These are phyloP conservation scores for Iodosphaeria phyllophila DNA, from an alignment of 2,329 filamentous ascomycete species.

Conservation along the genomic window DNA sequence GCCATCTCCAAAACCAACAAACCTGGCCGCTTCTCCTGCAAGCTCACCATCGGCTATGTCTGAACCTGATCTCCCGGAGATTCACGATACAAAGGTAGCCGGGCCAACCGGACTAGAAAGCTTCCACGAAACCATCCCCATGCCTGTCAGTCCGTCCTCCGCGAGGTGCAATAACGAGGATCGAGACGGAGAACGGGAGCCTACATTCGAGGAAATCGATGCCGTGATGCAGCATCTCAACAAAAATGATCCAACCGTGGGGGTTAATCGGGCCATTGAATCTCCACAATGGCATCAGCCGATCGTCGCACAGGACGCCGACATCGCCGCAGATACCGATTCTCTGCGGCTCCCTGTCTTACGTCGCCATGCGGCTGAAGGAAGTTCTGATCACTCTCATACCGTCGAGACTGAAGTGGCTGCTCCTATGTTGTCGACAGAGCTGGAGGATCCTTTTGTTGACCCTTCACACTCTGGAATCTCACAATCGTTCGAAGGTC, in stretches of 20 bases:
- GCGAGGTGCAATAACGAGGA: constrained; percentile 9
- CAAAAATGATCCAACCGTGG: constrained; percentile 51
- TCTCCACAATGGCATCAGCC: constrained; percentile 26
- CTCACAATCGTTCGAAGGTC: constrained; percentile 29
- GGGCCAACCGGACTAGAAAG: constrained; percentile 13
- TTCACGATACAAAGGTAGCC: constrained; percentile 1
- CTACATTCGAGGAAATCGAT: constrained; percentile 71
- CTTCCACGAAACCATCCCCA: constrained; percentile 11
- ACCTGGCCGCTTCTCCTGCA: constrained; percentile 24
- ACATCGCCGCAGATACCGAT: constrained; percentile 19
- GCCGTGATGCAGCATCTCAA: constrained; percentile 79
- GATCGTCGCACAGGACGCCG: constrained; percentile 19
- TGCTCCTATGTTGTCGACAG: constrained; percentile 28
- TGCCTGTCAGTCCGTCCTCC: constrained; percentile 13
- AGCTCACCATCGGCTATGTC: constrained; percentile 18
- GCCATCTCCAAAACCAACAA: constrained; percentile 21
- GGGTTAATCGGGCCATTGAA: constrained; percentile 44
- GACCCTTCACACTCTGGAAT: constrained; percentile 28
- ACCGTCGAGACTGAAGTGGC: too few species aligned
- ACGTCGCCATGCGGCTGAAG: too few species aligned
- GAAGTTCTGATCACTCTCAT: constrained; percentile 20
- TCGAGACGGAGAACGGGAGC: constrained; percentile 16
- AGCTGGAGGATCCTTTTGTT: constrained; percentile 43
- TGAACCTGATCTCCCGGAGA: constrained; percentile 5
- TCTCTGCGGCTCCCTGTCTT: too few species aligned